Evolutionary conservation across 2,329 filamentous ascomycete species (phyloP).

Genomic region (Chaetomium sp.): DNA sequence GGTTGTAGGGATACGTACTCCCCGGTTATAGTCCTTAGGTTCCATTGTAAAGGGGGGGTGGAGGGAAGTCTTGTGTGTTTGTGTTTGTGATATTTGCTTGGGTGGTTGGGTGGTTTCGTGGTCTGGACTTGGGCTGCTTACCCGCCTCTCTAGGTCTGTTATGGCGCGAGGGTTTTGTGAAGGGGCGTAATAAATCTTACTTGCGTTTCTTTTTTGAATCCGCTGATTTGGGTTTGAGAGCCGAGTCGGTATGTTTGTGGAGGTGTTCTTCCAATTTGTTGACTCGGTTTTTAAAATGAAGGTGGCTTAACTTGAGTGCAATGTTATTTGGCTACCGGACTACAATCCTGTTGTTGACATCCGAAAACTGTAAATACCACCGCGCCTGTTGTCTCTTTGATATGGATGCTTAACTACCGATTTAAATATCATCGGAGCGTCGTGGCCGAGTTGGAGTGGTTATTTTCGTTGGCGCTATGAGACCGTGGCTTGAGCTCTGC

Average conservation of each 20-base stretch:
- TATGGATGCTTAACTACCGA: neutral
- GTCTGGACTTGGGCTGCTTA: neutral
- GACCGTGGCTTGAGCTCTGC: too few species aligned
- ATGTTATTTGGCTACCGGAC: neutral
- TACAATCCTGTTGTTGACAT: neutral
- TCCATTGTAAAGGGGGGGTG: neutral
- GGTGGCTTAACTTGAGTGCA: neutral
- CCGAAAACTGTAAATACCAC: neutral
- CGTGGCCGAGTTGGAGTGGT: too few species aligned
- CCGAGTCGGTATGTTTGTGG: neutral
- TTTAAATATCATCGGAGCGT: neutral
- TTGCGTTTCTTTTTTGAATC: neutral
- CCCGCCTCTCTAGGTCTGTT: neutral
- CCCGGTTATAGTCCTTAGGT: neutral
- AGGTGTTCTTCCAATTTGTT: neutral
- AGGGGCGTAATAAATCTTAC: neutral
- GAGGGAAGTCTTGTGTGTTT: neutral
- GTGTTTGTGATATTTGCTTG: neutral
- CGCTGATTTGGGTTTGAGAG: neutral
- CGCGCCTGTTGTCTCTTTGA: neutral
- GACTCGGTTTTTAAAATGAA: neutral
- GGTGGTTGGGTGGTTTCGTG: neutral
- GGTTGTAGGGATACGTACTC: slow-evolving; percentile 9
- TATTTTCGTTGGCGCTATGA: too few species aligned
- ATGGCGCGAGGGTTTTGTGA: neutral